Conservation (phyloP, 495 filamentous ascomycete genomes). For the Penicillium dipodomyicola region DNA sequence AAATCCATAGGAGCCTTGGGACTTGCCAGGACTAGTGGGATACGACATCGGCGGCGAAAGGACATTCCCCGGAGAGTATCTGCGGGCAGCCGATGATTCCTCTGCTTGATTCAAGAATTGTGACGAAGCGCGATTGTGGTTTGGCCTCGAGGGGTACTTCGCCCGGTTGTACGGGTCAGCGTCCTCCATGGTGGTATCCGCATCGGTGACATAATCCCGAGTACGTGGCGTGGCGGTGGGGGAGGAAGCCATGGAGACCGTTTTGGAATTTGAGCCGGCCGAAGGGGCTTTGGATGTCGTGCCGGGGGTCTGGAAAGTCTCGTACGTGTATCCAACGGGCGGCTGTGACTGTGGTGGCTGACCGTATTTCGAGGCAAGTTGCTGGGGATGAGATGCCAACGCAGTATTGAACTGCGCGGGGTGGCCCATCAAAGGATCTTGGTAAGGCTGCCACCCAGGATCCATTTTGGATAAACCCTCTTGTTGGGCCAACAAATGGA, state of each 20-base stretch:
- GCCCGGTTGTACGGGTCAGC: slow-evolving; percentile 78
- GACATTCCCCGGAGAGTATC: slow-evolving; percentile 93
- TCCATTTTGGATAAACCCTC: slow-evolving; percentile 38
- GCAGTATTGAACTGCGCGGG: slow-evolving; percentile 44
- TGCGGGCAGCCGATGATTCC: slow-evolving; percentile 77
- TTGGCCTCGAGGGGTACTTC: slow-evolving; percentile 72
- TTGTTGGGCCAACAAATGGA: slow-evolving; percentile 3
- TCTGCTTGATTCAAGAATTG: slow-evolving; percentile 65
- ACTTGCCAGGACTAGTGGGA: slow-evolving; percentile 56
- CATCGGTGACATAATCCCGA: slow-evolving; percentile 66
- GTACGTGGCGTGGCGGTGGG: slow-evolving; percentile 63
- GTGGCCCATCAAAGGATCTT: slow-evolving; percentile 46
- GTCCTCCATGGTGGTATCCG: slow-evolving; percentile 90
- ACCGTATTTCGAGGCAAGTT: slow-evolving; percentile 43
- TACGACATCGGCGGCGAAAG: slow-evolving; percentile 62
- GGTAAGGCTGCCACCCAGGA: slow-evolving; percentile 53
- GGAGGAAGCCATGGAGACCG: slow-evolving; percentile 59
- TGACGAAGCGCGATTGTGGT: slow-evolving; percentile 59
- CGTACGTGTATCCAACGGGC: slow-evolving; percentile 69
- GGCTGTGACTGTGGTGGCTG: slow-evolving; percentile 56
- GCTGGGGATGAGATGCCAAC: slow-evolving; percentile 41
- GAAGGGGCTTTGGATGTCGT: slow-evolving; percentile 45
- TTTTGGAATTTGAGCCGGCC: slow-evolving; percentile 52
- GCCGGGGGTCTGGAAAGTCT: slow-evolving; percentile 60
- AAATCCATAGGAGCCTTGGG: slow-evolving; percentile 49